phyloP scores from a whole-genome alignment of 2,329 filamentous ascomycete species.

The Berkeleyomyces rouxiae region DNA sequence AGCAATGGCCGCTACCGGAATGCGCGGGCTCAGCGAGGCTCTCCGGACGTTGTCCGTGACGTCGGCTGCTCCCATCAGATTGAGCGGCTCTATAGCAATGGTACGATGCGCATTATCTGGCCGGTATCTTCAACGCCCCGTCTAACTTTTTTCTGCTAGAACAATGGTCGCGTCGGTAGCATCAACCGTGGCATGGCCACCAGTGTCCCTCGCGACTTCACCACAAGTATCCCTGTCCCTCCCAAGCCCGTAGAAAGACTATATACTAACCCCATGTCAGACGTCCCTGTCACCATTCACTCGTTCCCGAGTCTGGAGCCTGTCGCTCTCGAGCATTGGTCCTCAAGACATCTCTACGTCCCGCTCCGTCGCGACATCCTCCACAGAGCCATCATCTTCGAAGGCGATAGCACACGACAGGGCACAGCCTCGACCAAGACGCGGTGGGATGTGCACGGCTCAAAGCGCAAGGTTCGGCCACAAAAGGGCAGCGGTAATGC shows the following conservation, averaged over 20 bases:
- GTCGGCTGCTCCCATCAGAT: not conserved
- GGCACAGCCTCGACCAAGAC: slow-evolving; percentile 76
- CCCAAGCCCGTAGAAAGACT: not conserved
- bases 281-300: slow-evolving; percentile 74
- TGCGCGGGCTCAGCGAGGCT: slow-evolving; percentile 35
- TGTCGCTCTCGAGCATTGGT: slow-evolving; percentile 58
- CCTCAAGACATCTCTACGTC: slow-evolving; percentile 66
- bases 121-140: not conserved
- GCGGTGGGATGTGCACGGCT: slow-evolving; percentile 68
- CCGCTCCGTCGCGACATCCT: slow-evolving; percentile 83
- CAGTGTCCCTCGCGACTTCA: slow-evolving; percentile 26
- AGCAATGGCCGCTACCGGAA: slow-evolving; percentile 31
- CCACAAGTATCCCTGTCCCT: slow-evolving; percentile 24
- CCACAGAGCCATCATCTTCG: slow-evolving; percentile 80
- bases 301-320: slow-evolving; percentile 82
- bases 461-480: slow-evolving; percentile 59
- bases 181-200: slow-evolving; percentile 36
- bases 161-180: not conserved
- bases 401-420: slow-evolving; percentile 74
- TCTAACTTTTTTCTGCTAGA: not conserved
- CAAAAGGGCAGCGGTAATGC: slow-evolving; percentile 79
- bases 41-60: slow-evolving; percentile 27
- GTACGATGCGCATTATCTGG: not conserved
- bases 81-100: not conserved
- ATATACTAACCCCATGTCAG: slow-evolving; percentile 28